Percentiles rank a stretch among this genome's conserved stretches.
phyloP scores from a whole-genome alignment of 1,284 basidiomycete species.

The Apiotrichum gracile region DNA sequence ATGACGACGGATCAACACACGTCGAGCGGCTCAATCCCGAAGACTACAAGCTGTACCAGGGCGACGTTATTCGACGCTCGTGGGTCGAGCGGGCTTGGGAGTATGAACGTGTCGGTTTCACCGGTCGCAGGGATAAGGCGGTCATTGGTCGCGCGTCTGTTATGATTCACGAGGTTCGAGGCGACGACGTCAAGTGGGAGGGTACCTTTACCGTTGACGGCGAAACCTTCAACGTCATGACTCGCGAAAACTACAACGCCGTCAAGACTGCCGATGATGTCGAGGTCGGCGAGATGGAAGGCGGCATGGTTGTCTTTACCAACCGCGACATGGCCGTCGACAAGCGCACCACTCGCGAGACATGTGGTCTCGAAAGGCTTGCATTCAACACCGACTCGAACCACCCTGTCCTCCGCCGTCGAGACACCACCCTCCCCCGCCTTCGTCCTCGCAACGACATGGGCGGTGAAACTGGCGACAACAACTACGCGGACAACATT shows the following conservation, averaged over 20 bases:
- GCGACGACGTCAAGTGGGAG: constrained; percentile 59
- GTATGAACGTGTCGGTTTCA: constrained; percentile 23
- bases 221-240: constrained; percentile 66
- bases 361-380: constrained; percentile 65
- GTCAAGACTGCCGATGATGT: constrained; percentile 55
- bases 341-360: constrained; percentile 11
- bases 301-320: constrained; percentile 60
- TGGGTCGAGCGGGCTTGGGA: constrained; percentile 46
- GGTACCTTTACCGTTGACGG: constrained; percentile 68
- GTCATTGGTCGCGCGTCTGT: constrained; percentile 66
- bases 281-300: constrained; percentile 52
- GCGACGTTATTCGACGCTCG: constrained; percentile 60
- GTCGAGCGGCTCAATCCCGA: constrained; percentile 20
- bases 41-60: constrained; percentile 55
- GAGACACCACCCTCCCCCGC: background rate
- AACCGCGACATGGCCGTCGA: constrained; percentile 48
- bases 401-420: constrained; percentile 51
- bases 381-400: constrained; percentile 59
- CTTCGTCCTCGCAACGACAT: constrained; percentile 25
- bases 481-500: constrained; percentile 53
- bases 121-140: constrained; percentile 14
- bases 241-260: constrained; percentile 63
- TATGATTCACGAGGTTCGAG: constrained; percentile 58
- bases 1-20: background rate
- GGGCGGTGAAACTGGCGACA: constrained; percentile 16